phyloP scores from a whole-genome alignment of 2,329 filamentous ascomycete species.

The Scytalidium sp. region DNA sequence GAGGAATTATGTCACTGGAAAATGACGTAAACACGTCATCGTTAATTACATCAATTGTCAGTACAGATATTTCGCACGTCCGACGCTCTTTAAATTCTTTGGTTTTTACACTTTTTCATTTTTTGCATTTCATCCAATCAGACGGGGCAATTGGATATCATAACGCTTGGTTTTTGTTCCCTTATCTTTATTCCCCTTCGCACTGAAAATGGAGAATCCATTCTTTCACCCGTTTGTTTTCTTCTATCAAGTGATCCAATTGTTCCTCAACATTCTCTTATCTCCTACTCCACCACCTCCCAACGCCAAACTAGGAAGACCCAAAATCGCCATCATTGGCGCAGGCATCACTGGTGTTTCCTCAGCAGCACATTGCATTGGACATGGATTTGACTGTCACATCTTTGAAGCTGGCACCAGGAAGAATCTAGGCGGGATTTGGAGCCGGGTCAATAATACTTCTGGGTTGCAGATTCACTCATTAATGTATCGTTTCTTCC shows the following conservation, averaged over 20 bases:
- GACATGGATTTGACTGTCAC: conserved; percentile 78
- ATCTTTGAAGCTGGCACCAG: conserved; percentile 72
- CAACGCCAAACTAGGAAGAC: conserved; percentile 51
- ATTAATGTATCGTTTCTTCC: conserved; percentile 85
- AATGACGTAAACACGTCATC: not conserved
- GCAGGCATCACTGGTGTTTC: conserved; percentile 74
- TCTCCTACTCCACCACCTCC: conserved; percentile 67
- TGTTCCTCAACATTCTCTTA: conserved; percentile 59
- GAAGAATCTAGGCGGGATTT: conserved; percentile 72
- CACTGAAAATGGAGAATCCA: conserved; percentile 31
- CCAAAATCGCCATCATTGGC: conserved; percentile 67
- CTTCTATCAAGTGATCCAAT: conserved; percentile 64
- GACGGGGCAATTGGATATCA: not conserved
- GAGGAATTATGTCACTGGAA: not conserved
- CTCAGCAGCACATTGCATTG: conserved; percentile 77
- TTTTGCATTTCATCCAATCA: not conserved
- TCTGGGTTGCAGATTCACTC: conserved; percentile 82
- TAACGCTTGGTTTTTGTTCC: no score
- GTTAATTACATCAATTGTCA: not conserved
- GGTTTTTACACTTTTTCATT: not conserved
- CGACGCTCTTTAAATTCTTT: not conserved
- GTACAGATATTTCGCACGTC: no score
- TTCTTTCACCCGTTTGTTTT: conserved; percentile 54
- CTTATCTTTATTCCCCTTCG: no score
- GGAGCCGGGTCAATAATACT: conserved; percentile 79